phyloP scores from a whole-genome alignment of 768 basidiomycete genomes.

The Podaxis mareebaensis region DNA sequence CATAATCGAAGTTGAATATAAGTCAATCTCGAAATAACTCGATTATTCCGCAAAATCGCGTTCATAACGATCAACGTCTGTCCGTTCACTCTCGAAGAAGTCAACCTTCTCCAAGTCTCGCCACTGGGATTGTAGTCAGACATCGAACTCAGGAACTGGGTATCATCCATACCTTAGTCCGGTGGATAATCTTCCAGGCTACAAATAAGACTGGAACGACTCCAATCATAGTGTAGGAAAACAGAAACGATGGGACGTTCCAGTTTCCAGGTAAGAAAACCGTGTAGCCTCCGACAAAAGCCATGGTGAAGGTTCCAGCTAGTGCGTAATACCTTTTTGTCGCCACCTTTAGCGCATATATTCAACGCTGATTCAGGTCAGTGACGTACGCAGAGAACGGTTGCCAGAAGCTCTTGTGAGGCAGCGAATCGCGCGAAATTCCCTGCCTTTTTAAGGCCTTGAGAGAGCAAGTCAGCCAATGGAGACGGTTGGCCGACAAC shows the following conservation, averaged over 20 bases:
- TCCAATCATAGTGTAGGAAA: conserved; percentile 49
- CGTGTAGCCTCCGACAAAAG: conserved; percentile 48
- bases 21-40: neutral
- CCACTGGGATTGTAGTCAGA: conserved; percentile 32
- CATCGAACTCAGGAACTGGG: neutral
- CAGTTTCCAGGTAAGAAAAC: conserved; percentile 55
- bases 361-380: neutral
- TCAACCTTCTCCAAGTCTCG: conserved; percentile 36
- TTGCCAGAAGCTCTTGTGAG: conserved; percentile 49
- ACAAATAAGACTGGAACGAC: conserved; percentile 43
- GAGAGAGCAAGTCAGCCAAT: neutral
- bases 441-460: conserved; percentile 48
- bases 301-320: conserved; percentile 43
- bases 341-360: neutral
- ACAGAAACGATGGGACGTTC: conserved; percentile 48
- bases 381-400: conserved; percentile 46
- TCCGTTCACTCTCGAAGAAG: conserved; percentile 48
- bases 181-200: conserved; percentile 44
- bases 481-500: neutral
- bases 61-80: conserved; percentile 45
- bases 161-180: conserved; percentile 34
- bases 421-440: conserved; percentile 43
- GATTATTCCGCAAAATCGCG: conserved; percentile 20
- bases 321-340: conserved; percentile 45
- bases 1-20: neutral